Percentiles rank a stretch among this genome's conserved stretches.
phyloP scores from a whole-genome alignment of 2,329 filamentous ascomycete species.

The Zymoseptoria ardabiliae region DNA sequence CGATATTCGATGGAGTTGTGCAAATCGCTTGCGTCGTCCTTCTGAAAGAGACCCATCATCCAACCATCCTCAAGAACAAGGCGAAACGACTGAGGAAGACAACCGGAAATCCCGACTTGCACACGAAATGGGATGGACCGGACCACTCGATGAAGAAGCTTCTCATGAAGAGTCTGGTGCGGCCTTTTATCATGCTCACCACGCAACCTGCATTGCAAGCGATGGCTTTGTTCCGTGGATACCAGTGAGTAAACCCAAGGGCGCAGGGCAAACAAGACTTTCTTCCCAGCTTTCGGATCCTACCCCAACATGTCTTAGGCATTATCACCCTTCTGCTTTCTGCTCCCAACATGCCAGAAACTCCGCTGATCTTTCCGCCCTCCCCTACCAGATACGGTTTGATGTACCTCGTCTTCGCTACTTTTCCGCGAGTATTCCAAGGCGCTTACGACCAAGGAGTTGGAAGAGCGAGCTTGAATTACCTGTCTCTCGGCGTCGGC shows the following conservation, averaged over 20 bases:
- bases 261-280: no score
- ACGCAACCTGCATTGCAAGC: conserved; percentile 20
- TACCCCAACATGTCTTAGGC: no score
- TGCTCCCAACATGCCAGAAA: no score
- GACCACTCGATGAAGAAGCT: conserved; percentile 19
- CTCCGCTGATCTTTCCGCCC: no score
- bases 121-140: conserved; percentile 19
- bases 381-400: conserved; percentile 12
- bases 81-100: conserved; percentile 44
- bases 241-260: conserved; percentile 1
- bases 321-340: no score
- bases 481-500: conserved; percentile 35
- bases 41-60: conserved; percentile 56
- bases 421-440: conserved; percentile 17
- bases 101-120: conserved; percentile 17
- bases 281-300: no score
- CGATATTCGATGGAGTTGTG: conserved; percentile 62
- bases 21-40: conserved; percentile 65
- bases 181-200: conserved; percentile 22
- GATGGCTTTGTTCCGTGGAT: conserved; percentile 20
- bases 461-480: conserved; percentile 20
- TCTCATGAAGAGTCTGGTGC: conserved; percentile 19
- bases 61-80: conserved; percentile 53
- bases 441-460: conserved; percentile 18
- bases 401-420: conserved; percentile 23